phyloP scores from a whole-genome alignment of 768 basidiomycete species.

The Pulveroboletus sp. region DNA sequence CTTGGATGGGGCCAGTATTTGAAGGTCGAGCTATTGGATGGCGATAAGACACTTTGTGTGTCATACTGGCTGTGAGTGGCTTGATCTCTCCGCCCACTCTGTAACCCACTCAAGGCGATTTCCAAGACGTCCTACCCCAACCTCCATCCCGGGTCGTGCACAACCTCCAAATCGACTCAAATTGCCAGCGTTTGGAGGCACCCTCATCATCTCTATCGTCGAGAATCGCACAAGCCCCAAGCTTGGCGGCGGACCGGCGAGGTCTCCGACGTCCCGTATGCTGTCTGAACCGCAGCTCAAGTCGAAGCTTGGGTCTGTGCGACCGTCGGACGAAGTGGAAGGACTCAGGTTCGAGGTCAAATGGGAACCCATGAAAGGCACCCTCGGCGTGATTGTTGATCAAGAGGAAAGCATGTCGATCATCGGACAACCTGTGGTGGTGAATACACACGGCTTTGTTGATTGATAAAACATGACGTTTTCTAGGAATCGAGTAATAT shows the following conservation, averaged over 20 bases:
- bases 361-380: slow-evolving; percentile 73
- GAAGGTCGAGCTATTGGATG: slow-evolving; percentile 61
- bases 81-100: slow-evolving; percentile 2
- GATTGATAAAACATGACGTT: not conserved
- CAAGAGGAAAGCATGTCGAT: slow-evolving; percentile 43
- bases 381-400: slow-evolving; percentile 57
- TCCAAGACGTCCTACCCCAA: slow-evolving; percentile 38
- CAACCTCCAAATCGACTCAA: slow-evolving; percentile 34
- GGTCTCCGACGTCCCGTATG: slow-evolving; percentile 50
- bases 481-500: slow-evolving; percentile 60
- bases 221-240: slow-evolving; percentile 42
- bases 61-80: slow-evolving; percentile 84
- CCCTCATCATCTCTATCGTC: slow-evolving; percentile 66
- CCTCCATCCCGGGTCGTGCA: slow-evolving; percentile 27
- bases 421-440: slow-evolving; percentile 48
- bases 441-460: slow-evolving; percentile 43
- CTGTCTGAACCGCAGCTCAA: slow-evolving; percentile 61
- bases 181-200: slow-evolving; percentile 65
- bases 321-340: slow-evolving; percentile 75
- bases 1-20: slow-evolving; percentile 84
- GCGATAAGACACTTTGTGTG: slow-evolving; percentile 62
- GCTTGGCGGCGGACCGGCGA: slow-evolving; percentile 42
- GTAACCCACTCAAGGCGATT: slow-evolving; percentile 4
- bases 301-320: slow-evolving; percentile 51
- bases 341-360: slow-evolving; percentile 60